A percentile compares a stretch with the other conserved stretches of the same genome.
Conservation (phyloP, 2,329 filamentous ascomycete species). For the Cryphonectria nitschkei region DNA sequence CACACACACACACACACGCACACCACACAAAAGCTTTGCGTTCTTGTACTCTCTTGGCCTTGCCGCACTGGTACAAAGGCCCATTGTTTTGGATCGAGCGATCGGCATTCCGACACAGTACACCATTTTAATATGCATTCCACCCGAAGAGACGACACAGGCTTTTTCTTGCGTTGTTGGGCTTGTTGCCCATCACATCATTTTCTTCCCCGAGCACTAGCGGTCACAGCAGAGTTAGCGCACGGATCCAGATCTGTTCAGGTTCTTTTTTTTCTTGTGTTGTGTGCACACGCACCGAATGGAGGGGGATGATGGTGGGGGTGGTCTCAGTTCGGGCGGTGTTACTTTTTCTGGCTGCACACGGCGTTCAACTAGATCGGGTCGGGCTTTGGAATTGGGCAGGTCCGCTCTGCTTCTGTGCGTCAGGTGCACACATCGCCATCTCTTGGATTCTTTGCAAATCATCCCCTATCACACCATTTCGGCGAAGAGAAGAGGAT, state of each 20-base stretch:
- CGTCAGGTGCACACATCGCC: conserved; percentile 27
- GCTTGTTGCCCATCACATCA: conserved; percentile 36
- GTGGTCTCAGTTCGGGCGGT: conserved; percentile 31
- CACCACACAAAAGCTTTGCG: background rate
- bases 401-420: conserved; percentile 30
- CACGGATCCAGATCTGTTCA: conserved; percentile 10
- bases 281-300: conserved; percentile 5
- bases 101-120: conserved; percentile 35
- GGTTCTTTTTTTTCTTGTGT: background rate
- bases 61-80: conserved; percentile 12
- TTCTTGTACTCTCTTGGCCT: conserved; percentile 17
- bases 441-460: conserved; percentile 2
- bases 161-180: conserved; percentile 27
- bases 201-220: conserved; percentile 18
- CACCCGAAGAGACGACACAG: conserved; percentile 32
- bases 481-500: conserved; percentile 12
- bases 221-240: conserved; percentile 29
- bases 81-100: conserved; percentile 28
- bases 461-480: conserved; percentile 18
- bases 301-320: conserved; percentile 13
- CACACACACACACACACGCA: background rate
- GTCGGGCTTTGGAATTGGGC: conserved; percentile 28
- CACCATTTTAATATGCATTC: conserved; percentile 41
- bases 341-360: conserved; percentile 39
- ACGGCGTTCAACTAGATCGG: conserved; percentile 40